A percentile compares a stretch with the other conserved stretches of the same genome.
These are phyloP conservation scores for Cyclotella distinguenda DNA, from an alignment of 108 stramenopile genomes.

Conservation along the genomic window DNA sequence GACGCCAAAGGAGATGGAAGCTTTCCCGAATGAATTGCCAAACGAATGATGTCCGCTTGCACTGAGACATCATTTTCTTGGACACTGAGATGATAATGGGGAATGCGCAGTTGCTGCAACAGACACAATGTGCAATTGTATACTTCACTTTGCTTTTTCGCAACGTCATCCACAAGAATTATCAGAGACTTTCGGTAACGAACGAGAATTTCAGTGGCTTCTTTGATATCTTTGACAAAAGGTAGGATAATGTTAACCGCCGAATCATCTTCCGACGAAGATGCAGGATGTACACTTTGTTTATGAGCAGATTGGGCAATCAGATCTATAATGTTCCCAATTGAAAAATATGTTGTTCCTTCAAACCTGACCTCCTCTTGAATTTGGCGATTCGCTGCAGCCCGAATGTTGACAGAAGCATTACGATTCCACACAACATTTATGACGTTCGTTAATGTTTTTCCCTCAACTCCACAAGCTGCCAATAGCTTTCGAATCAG, in stretches of 20 bases:
- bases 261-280: background rate
- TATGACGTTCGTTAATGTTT: background rate
- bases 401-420: background rate
- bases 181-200: background rate
- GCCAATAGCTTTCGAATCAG: background rate
- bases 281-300: background rate
- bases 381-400: background rate
- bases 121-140: background rate
- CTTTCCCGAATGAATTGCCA: background rate
- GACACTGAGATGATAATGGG: background rate
- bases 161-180: background rate
- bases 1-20: constrained; percentile 2
- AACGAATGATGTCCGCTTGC: background rate
- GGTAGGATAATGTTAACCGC: background rate
- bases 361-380: background rate
- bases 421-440: background rate
- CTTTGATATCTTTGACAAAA: background rate
- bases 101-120: background rate
- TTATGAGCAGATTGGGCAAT: no score
- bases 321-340: background rate
- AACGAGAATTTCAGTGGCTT: background rate
- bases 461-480: background rate
- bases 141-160: background rate
- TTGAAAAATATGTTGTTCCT: background rate
- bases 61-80: constrained; percentile 1